phyloP scores from a whole-genome alignment of 2,329 filamentous ascomycete genomes.

The Fusarium sp. region DNA sequence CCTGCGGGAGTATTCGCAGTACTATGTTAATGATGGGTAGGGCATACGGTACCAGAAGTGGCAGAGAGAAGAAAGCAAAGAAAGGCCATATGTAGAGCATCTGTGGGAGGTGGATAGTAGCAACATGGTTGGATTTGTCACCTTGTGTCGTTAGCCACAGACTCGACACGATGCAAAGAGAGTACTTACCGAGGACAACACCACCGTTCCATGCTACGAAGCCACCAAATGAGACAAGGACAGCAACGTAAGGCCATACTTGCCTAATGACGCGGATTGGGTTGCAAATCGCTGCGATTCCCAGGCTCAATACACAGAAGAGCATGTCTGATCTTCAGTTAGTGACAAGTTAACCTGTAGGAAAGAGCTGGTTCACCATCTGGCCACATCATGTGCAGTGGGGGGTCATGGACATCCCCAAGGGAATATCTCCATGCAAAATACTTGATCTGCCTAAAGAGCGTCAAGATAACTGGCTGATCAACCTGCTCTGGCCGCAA shows the following conservation, averaged over 20 bases:
- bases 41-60: conserved; percentile 69
- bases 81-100: conserved; percentile 97
- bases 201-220: conserved; percentile 91
- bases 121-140: conserved; percentile 93
- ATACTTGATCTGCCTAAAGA: conserved; percentile 50
- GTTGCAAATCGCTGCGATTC: conserved; percentile 64
- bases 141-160: conserved; percentile 60
- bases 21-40: conserved; percentile 49
- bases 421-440: conserved; percentile 56
- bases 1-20: not conserved
- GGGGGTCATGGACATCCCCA: conserved; percentile 66
- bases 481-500: conserved; percentile 48
- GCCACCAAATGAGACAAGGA: conserved; percentile 73
- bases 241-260: conserved; percentile 67
- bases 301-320: conserved; percentile 71
- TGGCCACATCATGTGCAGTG: conserved; percentile 57
- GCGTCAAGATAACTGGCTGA: conserved; percentile 45
- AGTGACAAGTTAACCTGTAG: not conserved
- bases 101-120: conserved; percentile 87
- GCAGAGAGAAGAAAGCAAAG: conserved; percentile 87
- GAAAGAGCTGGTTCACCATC: conserved; percentile 55
- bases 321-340: conserved; percentile 57
- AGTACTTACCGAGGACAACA: conserved; percentile 81
- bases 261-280: conserved; percentile 56
- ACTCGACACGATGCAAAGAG: not conserved